A percentile compares a stretch with the other conserved stretches of the same genome.
Evolutionary conservation across 106 monocot species (phyloP).

Genomic region (Phalaenopsis equestris): DNA sequence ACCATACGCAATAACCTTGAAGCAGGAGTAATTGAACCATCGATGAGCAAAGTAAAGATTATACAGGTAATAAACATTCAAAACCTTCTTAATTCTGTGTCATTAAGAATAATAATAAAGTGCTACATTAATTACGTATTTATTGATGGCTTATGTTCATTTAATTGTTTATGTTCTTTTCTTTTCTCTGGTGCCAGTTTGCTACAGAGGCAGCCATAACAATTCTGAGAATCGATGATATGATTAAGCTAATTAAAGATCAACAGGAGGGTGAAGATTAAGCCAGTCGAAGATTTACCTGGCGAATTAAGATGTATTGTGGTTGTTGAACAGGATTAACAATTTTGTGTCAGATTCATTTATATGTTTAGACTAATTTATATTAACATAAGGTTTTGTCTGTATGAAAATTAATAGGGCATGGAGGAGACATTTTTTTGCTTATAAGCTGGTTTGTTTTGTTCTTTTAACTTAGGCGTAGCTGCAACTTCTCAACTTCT

Average conservation of each 20-base stretch:
- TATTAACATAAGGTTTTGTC: too few species aligned
- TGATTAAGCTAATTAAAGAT: slow-evolving; percentile 87
- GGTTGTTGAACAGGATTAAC: neutral
- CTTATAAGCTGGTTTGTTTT: too few species aligned
- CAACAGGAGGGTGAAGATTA: slow-evolving; percentile 47
- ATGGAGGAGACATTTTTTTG: too few species aligned
- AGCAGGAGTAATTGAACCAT: slow-evolving; percentile 93
- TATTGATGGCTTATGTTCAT: neutral
- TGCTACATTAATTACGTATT: neutral
- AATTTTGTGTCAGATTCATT: slow-evolving; percentile 3
- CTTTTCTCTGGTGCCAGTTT: slow-evolving; percentile 47
- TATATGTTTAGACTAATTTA: too few species aligned
- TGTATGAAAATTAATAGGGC: too few species aligned
- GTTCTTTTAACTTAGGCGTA: too few species aligned
- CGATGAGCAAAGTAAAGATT: slow-evolving; percentile 99
- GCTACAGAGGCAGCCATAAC: slow-evolving; percentile 97
- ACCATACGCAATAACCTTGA: slow-evolving; percentile 75
- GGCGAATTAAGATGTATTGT: neutral
- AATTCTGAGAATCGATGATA: slow-evolving; percentile 93
- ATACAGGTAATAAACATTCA: slow-evolving; percentile 45
- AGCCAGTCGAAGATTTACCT: neutral
- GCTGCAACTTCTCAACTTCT: too few species aligned
- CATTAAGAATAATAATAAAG: neutral
- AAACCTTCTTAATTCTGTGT: neutral
- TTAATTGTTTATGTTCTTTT: too few species aligned